Conservation (phyloP, 495 filamentous ascomycete genomes). For the Hyaloscypha bicolor region DNA sequence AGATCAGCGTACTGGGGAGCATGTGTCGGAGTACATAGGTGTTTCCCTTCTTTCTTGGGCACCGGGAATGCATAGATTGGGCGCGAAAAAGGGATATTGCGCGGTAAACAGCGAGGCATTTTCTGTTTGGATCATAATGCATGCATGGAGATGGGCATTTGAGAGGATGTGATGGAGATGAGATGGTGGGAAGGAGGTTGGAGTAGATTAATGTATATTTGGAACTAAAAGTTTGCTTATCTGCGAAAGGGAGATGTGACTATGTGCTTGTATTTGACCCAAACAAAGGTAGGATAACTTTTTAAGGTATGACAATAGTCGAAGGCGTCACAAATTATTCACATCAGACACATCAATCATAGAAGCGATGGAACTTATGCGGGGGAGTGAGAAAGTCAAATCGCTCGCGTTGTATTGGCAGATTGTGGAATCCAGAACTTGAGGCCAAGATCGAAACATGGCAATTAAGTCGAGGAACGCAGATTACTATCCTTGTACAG, state of each 20-base stretch:
- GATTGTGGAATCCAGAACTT: not conserved
- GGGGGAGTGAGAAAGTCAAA: not conserved
- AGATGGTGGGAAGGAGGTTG: not conserved
- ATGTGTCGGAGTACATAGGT: slow-evolving; percentile 3
- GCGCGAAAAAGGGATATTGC: not conserved
- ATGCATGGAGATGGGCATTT: slow-evolving; percentile 4
- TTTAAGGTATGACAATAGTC: too few species aligned
- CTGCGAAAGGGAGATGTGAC: too few species aligned
- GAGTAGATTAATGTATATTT: slow-evolving; percentile 9
- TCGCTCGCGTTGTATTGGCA: not conserved
- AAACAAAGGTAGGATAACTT: too few species aligned
- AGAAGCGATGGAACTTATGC: not conserved
- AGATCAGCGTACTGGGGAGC: not conserved
- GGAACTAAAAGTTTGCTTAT: not conserved
- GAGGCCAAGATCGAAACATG: not conserved
- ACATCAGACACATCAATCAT: too few species aligned
- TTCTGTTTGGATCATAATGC: slow-evolving; percentile 2
- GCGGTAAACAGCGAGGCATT: not conserved
- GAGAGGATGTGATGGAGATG: not conserved
- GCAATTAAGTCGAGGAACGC: not conserved
- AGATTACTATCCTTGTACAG: not conserved
- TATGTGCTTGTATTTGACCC: too few species aligned
- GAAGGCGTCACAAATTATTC: too few species aligned
- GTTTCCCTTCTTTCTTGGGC: not conserved
- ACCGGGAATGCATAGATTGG: not conserved